phyloP scores from a whole-genome alignment of 805 yeast genomes.

The Ogataea allantospora region DNA sequence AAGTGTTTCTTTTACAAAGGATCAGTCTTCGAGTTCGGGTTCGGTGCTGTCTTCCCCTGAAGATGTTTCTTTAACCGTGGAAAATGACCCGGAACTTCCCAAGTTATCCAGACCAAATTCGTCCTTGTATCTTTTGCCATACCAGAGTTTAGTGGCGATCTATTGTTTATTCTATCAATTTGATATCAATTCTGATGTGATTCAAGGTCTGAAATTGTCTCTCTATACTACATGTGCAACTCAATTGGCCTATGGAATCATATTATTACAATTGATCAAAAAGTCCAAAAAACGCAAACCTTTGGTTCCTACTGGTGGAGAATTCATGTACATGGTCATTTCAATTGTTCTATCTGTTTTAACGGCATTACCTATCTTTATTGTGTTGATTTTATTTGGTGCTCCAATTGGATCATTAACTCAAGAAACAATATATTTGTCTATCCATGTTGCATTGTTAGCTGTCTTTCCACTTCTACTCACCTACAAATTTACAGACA shows the following conservation, averaged over 20 bases:
- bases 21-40: background rate
- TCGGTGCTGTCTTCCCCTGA: background rate
- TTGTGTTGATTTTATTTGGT: slow-evolving; percentile 62
- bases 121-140: slow-evolving; percentile 27
- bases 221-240: slow-evolving; percentile 33
- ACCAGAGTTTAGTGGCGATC: slow-evolving; percentile 28
- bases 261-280: slow-evolving; percentile 35
- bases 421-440: slow-evolving; percentile 55
- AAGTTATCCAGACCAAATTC: slow-evolving; percentile 16
- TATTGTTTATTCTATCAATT: slow-evolving; percentile 33
- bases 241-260: slow-evolving; percentile 36
- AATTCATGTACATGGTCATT: slow-evolving; percentile 29
- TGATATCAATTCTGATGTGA: slow-evolving; percentile 31
- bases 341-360: slow-evolving; percentile 34
- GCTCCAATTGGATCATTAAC: slow-evolving; percentile 65
- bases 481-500: slow-evolving; percentile 43
- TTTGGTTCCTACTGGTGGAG: slow-evolving; percentile 17
- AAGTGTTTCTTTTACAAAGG: slow-evolving; percentile 29
- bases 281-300: slow-evolving; percentile 18
- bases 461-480: slow-evolving; percentile 64
- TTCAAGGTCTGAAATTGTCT: slow-evolving; percentile 26
- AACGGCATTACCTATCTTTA: slow-evolving; percentile 40
- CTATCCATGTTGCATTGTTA: slow-evolving; percentile 61
- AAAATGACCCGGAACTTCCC: background rate
- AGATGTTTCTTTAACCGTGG: background rate